A percentile compares a stretch with the other conserved stretches of the same genome.
Conservation (phyloP, 129 eudicot genomes). For the Ambrosia trifida region DNA sequence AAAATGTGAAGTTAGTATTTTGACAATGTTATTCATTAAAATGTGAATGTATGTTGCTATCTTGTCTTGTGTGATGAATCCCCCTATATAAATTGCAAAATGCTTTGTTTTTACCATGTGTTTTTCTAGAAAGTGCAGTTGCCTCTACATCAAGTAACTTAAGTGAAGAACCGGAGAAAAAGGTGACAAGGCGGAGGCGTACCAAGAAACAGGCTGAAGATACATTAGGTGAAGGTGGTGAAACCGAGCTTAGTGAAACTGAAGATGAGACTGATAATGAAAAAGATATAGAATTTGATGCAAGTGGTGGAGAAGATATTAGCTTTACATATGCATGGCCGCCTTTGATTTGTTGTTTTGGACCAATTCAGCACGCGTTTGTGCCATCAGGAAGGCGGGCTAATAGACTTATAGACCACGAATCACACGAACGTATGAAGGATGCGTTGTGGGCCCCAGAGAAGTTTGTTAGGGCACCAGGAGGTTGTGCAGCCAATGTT, state of each 20-base stretch:
- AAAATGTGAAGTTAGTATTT: constrained; percentile 15
- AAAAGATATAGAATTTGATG: constrained; percentile 48
- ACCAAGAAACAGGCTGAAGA: constrained; percentile 50
- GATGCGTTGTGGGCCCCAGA: constrained; percentile 84
- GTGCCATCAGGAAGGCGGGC: constrained; percentile 83
- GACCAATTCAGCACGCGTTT: constrained; percentile 78
- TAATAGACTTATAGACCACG: constrained; percentile 76
- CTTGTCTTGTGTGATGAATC: no score
- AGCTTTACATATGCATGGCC: constrained; percentile 84
- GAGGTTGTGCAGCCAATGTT: constrained; percentile 79
- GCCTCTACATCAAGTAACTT: constrained; percentile 42
- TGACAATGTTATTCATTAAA: not conserved
- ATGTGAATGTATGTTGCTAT: constrained; percentile 19
- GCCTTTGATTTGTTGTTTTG: constrained; percentile 91
- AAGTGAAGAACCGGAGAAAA: constrained; percentile 52
- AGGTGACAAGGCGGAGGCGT: constrained; percentile 60
- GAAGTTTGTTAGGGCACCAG: constrained; percentile 86
- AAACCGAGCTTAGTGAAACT: constrained; percentile 45
- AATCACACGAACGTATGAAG: constrained; percentile 61
- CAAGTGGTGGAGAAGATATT: constrained; percentile 64
- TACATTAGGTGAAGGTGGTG: constrained; percentile 43
- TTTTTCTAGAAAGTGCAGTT: constrained; percentile 25
- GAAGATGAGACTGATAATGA: constrained; percentile 60
- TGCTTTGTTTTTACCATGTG: not conserved
- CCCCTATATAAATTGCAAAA: not conserved